Base-by-base conservation (phyloP, 371 early-diverging fungal species). In the Gilbertella persicaria region DNA sequence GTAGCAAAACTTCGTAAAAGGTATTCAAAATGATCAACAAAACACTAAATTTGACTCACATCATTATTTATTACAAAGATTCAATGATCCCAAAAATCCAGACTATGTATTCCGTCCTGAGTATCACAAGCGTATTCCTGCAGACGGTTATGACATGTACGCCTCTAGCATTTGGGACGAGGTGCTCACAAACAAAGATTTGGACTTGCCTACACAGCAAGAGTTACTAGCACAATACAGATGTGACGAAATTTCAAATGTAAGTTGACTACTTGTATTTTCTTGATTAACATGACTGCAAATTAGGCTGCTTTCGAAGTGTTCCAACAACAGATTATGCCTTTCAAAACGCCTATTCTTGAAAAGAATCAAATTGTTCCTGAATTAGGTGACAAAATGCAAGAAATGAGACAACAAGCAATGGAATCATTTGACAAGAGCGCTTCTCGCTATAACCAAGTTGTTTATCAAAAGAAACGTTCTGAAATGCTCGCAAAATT, bases 151-250 rank as follows among this genome's bases (percentile, higher is more conserved):
- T 64, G 86, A 91, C 19, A 69, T 84, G 7, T 99, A 94, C 72
- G 93, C 94, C 9, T 81, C 90, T 41, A 75, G 87, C 40, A 92
- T 99, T 39, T 99, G 99, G 99, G 85, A 87, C 52, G 92, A 93
- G 75, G 92, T 98, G 36, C 71, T 91, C 52, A 83, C 88, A 60
- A 96, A 95, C 80, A 90, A 90, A 57, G 98, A 98, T 57, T 74
- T 99, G 52, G 98, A 99, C 76, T 70, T 99, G 37, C 99, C 99
- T 3, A 97, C 97, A 1, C 98, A 99, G 66, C 96, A 96, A 73
- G 93, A 98, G 62, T 71, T 99, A 28, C 75, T 99, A 50, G 98
- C 98, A 20, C 97, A 98, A 73, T 98, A 90, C 69, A 88, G 99
- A 43, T 98, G 99, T 65, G 99, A 98, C 58, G 99, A 98, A 66